Conservation (phyloP, 192 early-diverging fungal species). For the Umbelopsis sp. region DNA sequence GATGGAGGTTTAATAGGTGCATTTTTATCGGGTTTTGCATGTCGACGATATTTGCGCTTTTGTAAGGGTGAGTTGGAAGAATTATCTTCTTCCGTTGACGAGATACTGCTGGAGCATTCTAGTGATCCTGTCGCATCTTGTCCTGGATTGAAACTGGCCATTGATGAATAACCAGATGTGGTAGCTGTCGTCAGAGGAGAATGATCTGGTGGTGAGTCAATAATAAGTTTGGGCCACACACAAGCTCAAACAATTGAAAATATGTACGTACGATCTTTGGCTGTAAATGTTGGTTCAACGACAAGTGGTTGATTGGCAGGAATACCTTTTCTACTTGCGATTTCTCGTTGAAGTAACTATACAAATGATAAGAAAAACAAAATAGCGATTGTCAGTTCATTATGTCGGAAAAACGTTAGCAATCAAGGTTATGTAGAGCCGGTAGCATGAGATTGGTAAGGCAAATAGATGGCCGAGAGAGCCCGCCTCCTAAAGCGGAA, state of each 20-base stretch:
- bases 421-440: no score
- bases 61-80: slow-evolving; percentile 17
- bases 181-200: background rate
- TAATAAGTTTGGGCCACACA: no score
- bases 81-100: slow-evolving; percentile 37
- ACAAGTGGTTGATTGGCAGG: slow-evolving; percentile 26
- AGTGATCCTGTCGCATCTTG: background rate
- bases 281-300: slow-evolving; percentile 10
- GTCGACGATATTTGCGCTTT: slow-evolving; percentile 50
- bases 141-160: background rate
- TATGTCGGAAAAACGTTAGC: no score
- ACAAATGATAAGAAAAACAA: no score
- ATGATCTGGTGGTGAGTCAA: background rate
- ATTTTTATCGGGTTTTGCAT: slow-evolving; percentile 49
- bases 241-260: background rate
- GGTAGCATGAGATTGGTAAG: no score
- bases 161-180: background rate
- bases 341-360: slow-evolving; percentile 44
- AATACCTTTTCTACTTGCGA: slow-evolving; percentile 32
- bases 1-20: slow-evolving; percentile 49
- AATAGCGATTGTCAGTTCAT: no score
- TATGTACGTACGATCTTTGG: background rate
- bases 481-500: no score
- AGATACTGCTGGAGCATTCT: slow-evolving; percentile 26
- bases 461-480: no score